Base-by-base conservation (phyloP, 1,284 basidiomycete genomes). In the Ustilago tritici region DNA sequence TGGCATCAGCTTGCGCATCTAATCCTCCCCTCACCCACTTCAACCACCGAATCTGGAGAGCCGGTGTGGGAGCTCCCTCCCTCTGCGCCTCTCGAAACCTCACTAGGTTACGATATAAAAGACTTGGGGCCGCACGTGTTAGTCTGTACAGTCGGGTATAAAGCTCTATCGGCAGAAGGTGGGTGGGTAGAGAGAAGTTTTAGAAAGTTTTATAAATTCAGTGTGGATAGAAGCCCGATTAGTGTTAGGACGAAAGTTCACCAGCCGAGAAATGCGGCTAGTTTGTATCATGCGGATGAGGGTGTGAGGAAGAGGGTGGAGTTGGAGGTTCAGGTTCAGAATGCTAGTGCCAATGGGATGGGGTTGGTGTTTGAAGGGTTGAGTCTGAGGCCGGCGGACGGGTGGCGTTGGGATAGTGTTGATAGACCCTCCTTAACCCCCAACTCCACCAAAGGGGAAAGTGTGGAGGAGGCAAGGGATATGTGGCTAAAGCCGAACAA, bases 301-400 rank as follows among this genome's bases (percentile, higher is more conserved):
- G 10, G 17, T 4, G 66, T 79, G 14, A 62, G 81, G 10, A 35
- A 70, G 31, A 73, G 64, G 19, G 65, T 85, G n/a, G 78, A 80
- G 35, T 70, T 86, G 52, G 85, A 86, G 50, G 84, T 85, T 3
- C 85, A 85, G 50, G 76, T 86, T 2, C 80, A 83, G 38, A 86
- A 86, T 56, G 76, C 79, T 7, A 41, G 49, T 2, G 65, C 58
- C 2, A 74, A 66, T 47, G 65, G 74, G 3, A 52, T 47, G 1
- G 32, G 68, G 2, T 60, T 85, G 34, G 70, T 65, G 14, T 79
- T 86, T 34, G 62, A 79, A 5, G 69, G 76, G 9, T 55, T 85
- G 35, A 55, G 38, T 38, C 60, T 86, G 34, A 73, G 71, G 5
- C 56, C 76, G 1, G 55, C 76, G 28, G 36, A 61, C 2, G 74